A percentile compares a stretch with the other conserved stretches of the same genome.
Evolutionary conservation across 1,284 basidiomycete species (phyloP).

Genomic region (Rhizoctonia solani): DNA sequence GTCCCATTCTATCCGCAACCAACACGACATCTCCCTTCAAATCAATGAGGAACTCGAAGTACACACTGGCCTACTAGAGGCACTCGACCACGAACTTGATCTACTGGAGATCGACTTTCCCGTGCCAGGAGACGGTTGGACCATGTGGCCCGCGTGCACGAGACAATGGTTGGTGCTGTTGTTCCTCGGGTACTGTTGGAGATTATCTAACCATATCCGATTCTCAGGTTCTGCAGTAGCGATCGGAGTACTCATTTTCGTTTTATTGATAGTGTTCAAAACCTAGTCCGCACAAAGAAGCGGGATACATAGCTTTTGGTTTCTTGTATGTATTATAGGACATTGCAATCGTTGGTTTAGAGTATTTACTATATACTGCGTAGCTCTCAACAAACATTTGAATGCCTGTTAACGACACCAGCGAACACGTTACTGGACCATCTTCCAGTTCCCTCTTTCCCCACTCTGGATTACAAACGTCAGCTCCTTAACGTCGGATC

Average conservation of each 20-base stretch:
- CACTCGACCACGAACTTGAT: slow-evolving; percentile 38
- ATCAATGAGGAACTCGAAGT: slow-evolving; percentile 39
- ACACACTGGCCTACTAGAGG: slow-evolving; percentile 37
- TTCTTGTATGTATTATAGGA: slow-evolving; percentile 22
- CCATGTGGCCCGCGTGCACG: slow-evolving; percentile 35
- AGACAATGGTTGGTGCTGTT: slow-evolving; percentile 36
- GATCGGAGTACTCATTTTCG: slow-evolving; percentile 37
- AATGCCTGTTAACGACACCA: too few species aligned
- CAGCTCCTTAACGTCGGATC: background rate
- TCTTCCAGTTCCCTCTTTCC: slow-evolving; percentile 27
- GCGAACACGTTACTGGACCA: slow-evolving; percentile 25
- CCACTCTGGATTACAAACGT: background rate
- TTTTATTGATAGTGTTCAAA: slow-evolving; percentile 39
- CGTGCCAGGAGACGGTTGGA: slow-evolving; percentile 36
- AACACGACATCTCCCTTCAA: slow-evolving; percentile 39
- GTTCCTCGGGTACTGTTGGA: background rate
- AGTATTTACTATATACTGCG: too few species aligned
- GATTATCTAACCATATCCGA: background rate
- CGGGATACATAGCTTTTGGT: background rate
- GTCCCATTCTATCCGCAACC: slow-evolving; percentile 38
- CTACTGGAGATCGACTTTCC: slow-evolving; percentile 33
- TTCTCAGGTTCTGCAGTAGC: slow-evolving; percentile 37
- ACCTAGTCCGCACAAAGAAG: slow-evolving; percentile 21
- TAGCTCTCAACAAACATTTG: too few species aligned
- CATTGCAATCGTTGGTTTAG: too few species aligned